A percentile compares a stretch with the other conserved stretches of the same genome.
Conservation (phyloP, 768 basidiomycete species). For the Cubamyces lactineus region DNA sequence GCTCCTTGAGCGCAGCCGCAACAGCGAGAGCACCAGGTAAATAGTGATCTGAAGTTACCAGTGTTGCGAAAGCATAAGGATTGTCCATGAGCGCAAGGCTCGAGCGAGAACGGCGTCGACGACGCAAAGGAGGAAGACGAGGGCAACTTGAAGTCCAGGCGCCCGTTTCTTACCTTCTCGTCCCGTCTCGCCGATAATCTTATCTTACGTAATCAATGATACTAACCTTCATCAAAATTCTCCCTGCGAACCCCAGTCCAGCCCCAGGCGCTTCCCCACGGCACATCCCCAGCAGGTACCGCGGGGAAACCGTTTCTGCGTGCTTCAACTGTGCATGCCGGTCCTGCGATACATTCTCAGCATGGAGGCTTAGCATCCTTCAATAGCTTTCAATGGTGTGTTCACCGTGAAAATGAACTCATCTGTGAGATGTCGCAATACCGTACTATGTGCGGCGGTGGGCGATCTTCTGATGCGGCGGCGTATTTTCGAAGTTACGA, state of each 20-base stretch:
- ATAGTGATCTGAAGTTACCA: conserved; percentile 90
- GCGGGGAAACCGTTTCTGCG: background rate
- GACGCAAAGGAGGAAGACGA: conserved; percentile 25
- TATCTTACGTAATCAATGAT: conserved; percentile 16
- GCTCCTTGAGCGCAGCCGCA: conserved; percentile 80
- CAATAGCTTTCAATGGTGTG: too few relatives aligned
- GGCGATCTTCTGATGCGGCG: background rate
- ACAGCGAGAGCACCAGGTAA: conserved; percentile 90
- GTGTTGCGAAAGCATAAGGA: conserved; percentile 86
- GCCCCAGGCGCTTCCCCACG: background rate
- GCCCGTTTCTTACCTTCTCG: conserved; percentile 14
- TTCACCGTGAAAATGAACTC: too few relatives aligned
- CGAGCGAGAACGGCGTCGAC: conserved; percentile 23
- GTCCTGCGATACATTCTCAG: too few relatives aligned
- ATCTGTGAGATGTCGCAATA: background rate
- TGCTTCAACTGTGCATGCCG: background rate
- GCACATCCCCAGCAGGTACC: conserved; percentile 7
- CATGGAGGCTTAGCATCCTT: too few relatives aligned
- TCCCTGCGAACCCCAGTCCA: conserved; percentile 3
- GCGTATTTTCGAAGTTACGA: conserved; percentile 2
- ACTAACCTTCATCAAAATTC: conserved; percentile 6
- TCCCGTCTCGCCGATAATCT: conserved; percentile 19
- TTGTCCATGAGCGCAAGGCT: conserved; percentile 50
- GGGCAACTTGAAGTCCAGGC: conserved; percentile 11
- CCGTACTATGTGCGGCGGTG: background rate